Evolutionary conservation across 2,329 filamentous ascomycete genomes (phyloP), one percentile per base, ranked within the genome.

Genomic region (Byssoonygena ceratinophila): DNA sequence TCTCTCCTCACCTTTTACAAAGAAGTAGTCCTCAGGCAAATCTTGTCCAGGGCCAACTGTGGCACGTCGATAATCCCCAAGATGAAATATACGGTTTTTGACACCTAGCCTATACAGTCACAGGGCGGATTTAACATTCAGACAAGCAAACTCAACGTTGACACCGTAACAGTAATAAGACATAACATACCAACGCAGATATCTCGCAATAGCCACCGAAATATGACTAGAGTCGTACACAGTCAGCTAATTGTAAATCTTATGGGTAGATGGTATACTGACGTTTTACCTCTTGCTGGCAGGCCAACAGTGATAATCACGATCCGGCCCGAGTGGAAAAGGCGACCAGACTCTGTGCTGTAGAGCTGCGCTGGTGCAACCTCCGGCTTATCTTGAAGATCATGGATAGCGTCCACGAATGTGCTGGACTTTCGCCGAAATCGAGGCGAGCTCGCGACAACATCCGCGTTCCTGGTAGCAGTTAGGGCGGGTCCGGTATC

Each of bases 1-100:
- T n/a, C n/a, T n/a, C n/a, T n/a, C n/a, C n/a, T 58, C 61, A 73
- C 73, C 91, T 65, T 97, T 90, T 23, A 94, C 85, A 66, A 91
- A 95, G 73, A 98, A 98, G 69, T 98, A 98, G 67, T 98, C 92
- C 58, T 95, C 87, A 1, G 92, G 94, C 14, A 98, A 85, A 53
- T 90, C 82, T 53, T 84, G 84, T 12, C 83, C 87, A 39, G 83
- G 81, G 16, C 88, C 89, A 58, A 97, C 82, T 14, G 91, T 94
- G 29, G 89, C 90, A 66, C 92, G 82, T 59, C 92, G 85, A 68
- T 98, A 98, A 70, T 98, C 92, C 54, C 94, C 92, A 14, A 98
- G 76, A 66, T 98, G 92, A 67, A 98, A 98, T 61, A 97, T 94
- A 60, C 91, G 85, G 31, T 92, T 97, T 74, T 98, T 98, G 55